Base-by-base conservation (phyloP, 176 grass and related monocot genomes). In the Zea mays region DNA sequence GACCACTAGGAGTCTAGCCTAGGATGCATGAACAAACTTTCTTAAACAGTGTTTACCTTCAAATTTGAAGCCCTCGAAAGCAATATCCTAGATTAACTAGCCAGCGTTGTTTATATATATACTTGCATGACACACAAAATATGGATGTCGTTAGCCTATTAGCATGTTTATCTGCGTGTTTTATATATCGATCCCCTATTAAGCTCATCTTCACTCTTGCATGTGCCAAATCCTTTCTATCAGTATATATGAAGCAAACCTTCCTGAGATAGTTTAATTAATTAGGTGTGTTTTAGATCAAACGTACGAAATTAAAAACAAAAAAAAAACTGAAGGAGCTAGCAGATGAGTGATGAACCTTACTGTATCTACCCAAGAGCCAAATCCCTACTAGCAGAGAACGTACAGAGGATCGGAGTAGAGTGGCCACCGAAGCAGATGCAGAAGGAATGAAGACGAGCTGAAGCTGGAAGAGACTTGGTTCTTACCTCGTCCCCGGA, bases 401-500 rank as follows among this genome's bases (percentile, higher is more conserved):
- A 43, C 3, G 9, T 44, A 43, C 65, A 46, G 65, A 21, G 7
- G 10, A 35, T 3, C 5, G 49, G 8, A 14, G 11, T 52, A 62
- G 0, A 37, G 4, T 27, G 27, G 36, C 33, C 7, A 51, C 11
- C 10, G 56, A 75, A 15, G 4, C 2, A 59, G n/a, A 14, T 16
- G 42, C 3, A 49, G 49, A 27, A 59, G 2, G n/a, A 27, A 39
- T 39, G 1, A 41, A 8, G 4, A 5, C 0, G 20, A 61, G 21
- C 17, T 9, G 7, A 11, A 47, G 11, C 1, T 15, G 55, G 38
- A 13, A 13, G 8, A 62, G 62, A 33, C 27, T 27, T 27, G 38
- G 4, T 39, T 20, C 64, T 12, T 61, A 92, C 90, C 90, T 92
- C 80, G 58, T 68, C 48, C 57, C 86, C 86, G 44, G 78, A 72